Conservation (phyloP, 805 yeast species). For the Isabelozyma rhagii region DNA sequence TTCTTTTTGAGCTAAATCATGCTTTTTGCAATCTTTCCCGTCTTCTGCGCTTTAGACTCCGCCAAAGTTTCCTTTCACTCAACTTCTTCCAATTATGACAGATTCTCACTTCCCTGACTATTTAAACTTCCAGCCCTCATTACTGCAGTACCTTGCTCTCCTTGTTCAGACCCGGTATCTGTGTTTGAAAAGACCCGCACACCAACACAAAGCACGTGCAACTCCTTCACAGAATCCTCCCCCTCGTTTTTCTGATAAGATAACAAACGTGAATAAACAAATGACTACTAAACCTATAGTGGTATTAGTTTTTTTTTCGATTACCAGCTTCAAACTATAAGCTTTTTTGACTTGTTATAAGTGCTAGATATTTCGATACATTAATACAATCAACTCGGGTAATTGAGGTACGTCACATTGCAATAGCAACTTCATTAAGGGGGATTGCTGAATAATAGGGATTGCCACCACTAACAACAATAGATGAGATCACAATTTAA, state of each 20-base stretch:
- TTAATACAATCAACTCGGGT: not conserved
- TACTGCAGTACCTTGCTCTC: too few relatives aligned
- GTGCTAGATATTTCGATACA: not conserved
- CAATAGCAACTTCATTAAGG: not conserved
- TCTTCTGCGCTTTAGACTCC: too few relatives aligned
- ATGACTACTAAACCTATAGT: not conserved
- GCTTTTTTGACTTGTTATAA: too few relatives aligned
- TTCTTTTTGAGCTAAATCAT: too few relatives aligned
- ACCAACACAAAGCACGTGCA: not conserved
- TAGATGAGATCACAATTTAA: slow-evolving; percentile 89
- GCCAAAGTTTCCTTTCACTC: too few relatives aligned
- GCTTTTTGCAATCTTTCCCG: too few relatives aligned
- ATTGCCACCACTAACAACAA: not conserved
- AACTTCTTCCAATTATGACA: too few relatives aligned
- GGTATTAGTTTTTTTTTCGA: too few relatives aligned
- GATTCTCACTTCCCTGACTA: too few relatives aligned
- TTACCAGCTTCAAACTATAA: not conserved
- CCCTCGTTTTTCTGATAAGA: not conserved
- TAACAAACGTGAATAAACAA: not conserved
- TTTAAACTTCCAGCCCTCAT: too few relatives aligned
- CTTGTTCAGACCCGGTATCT: not conserved
- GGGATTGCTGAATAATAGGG: not conserved
- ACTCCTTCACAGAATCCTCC: not conserved
- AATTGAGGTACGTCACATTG: not conserved
- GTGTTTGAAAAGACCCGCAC: not conserved